phyloP scores from a whole-genome alignment of 768 basidiomycete genomes.

The Cubamyces sp. region DNA sequence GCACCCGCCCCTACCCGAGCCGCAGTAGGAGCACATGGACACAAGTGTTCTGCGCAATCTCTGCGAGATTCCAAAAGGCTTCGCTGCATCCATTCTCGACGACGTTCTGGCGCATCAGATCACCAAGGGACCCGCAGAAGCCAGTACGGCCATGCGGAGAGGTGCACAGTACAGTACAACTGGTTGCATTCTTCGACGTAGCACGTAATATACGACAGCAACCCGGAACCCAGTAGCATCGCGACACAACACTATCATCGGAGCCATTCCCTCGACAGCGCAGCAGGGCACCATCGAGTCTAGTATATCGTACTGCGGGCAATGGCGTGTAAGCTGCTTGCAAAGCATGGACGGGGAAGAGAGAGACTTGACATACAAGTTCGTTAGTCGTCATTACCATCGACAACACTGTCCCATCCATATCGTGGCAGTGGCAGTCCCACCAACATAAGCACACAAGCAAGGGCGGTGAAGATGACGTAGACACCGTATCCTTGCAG shows the following conservation, averaged over 20 bases:
- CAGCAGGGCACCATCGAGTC: neutral
- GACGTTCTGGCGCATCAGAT: neutral
- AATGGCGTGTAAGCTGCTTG: neutral
- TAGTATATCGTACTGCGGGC: constrained; percentile 5
- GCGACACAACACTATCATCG: neutral
- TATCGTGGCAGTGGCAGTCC: constrained; percentile 26
- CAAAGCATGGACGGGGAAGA: too few species aligned
- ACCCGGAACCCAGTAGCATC: constrained; percentile 2
- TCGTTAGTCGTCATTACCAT: constrained; percentile 15
- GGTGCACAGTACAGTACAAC: neutral
- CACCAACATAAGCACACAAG: constrained; percentile 24
- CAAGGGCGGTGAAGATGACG: constrained; percentile 26
- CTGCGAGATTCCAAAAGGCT: neutral
- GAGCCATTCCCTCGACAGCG: neutral
- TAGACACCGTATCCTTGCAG: constrained; percentile 51
- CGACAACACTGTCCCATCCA: constrained; percentile 25
- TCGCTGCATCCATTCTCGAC: neutral
- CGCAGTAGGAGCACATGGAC: constrained; percentile 8
- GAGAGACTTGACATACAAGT: constrained; percentile 1
- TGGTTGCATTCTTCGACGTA: neutral
- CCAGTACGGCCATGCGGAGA: neutral
- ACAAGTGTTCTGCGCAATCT: constrained; percentile 6
- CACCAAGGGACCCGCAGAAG: neutral
- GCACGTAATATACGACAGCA: neutral
- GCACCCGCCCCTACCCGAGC: constrained; percentile 11